Conservation (phyloP, 345 rosid genomes). For the Luvunga scandens region DNA sequence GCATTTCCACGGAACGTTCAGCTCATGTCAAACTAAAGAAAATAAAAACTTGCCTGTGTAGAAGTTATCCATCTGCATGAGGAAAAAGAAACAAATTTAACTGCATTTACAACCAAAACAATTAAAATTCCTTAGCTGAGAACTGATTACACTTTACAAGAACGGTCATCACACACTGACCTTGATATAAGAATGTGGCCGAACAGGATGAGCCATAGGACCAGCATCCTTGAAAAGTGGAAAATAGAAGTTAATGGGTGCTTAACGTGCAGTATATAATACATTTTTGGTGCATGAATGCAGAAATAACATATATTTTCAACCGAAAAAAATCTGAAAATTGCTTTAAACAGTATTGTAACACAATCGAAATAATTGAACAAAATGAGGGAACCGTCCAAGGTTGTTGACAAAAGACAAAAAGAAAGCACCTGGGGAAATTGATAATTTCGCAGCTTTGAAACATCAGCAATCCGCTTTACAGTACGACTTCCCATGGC, state of each 20-base stretch:
- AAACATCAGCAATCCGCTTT: constrained; percentile 93
- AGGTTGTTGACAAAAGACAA: not conserved
- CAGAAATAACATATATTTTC: not conserved
- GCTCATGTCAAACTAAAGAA: not conserved
- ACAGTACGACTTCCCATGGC: constrained; percentile 99
- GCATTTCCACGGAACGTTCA: constrained; percentile 1
- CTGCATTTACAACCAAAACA: not conserved
- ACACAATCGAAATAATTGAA: not conserved
- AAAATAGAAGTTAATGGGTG: not conserved
- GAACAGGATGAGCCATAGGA: constrained; percentile 99
- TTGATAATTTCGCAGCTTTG: constrained; percentile 82
- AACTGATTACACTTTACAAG: not conserved
- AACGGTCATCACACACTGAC: constrained; percentile 28
- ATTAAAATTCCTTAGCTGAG: not conserved
- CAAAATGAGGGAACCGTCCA: not conserved
- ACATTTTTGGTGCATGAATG: not conserved
- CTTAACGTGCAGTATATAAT: not conserved
- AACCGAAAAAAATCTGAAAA: not conserved
- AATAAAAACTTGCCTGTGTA: constrained; percentile 74
- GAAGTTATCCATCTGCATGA: constrained; percentile 92
- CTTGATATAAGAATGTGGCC: constrained; percentile 98
- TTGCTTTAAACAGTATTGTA: not conserved
- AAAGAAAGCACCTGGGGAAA: constrained; percentile 72
- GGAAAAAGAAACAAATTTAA: constrained; percentile 22
- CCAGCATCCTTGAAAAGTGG: constrained; percentile 73